These are phyloP conservation scores for Phytophthora sojae DNA, from an alignment of 352 stramenopile genomes.

Conservation along the genomic window DNA sequence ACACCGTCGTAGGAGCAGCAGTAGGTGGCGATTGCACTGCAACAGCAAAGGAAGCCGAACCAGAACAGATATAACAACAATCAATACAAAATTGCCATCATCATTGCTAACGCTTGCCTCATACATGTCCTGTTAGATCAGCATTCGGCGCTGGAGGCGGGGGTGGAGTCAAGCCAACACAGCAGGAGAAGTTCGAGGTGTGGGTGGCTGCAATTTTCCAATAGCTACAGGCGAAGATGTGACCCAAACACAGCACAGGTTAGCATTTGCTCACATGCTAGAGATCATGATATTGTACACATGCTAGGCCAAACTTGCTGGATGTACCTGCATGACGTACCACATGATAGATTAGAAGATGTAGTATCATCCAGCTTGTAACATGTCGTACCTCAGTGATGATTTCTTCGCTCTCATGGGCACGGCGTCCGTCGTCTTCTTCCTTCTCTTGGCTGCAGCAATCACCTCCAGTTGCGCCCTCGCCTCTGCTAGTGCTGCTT, in stretches of 20 bases:
- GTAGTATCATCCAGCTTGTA: constrained; percentile 11
- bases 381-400: neutral
- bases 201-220: no score
- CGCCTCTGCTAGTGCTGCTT: neutral
- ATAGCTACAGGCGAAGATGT: neutral
- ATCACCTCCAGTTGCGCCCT: neutral
- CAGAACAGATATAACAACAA: no score
- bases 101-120: no score
- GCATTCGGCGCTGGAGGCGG: no score
- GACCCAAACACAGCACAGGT: neutral
- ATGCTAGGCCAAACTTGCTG: neutral
- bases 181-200: no score
- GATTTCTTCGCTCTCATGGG: neutral
- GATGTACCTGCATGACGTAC: constrained; percentile 5
- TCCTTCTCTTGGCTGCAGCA: neutral
- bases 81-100: no score
- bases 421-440: neutral
- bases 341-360: constrained; percentile 4
- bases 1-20: no score
- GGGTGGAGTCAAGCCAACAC: no score
- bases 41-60: no score
- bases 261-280: neutral
- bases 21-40: no score
- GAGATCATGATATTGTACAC: neutral
- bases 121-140: no score